Percentiles rank a stretch among this genome's conserved stretches.
Evolutionary conservation across 1,139 yeast species (phyloP).

Genomic region (Hanseniaspora sp.): DNA sequence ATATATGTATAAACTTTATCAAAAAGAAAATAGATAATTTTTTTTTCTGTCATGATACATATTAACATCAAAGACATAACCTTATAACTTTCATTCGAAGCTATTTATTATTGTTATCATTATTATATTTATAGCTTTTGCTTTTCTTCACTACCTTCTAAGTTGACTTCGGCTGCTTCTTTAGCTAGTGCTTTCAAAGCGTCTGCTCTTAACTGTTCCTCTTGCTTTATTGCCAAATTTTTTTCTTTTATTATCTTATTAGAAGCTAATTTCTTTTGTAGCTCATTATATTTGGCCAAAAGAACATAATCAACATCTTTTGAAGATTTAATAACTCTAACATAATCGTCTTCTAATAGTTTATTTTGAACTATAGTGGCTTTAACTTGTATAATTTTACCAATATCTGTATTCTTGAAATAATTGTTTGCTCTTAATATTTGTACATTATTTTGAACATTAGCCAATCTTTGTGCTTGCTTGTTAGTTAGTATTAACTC

Average conservation of each 20-base stretch:
- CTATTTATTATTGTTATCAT: no score
- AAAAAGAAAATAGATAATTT: neutral
- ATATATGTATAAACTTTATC: neutral
- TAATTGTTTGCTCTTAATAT: constrained; percentile 4
- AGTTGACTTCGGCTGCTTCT: neutral
- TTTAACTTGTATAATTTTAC: constrained; percentile 1
- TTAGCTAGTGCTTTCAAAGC: constrained; percentile 1
- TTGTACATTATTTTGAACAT: constrained; percentile 3
- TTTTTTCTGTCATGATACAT: neutral
- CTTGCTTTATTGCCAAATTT: neutral
- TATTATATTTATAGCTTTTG: no score
- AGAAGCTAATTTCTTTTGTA: constrained; percentile 2
- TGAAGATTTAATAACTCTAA: constrained; percentile 3
- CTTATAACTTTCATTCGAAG: no score
- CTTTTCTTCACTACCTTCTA: neutral
- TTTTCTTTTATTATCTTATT: neutral
- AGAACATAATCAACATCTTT: constrained; percentile 10
- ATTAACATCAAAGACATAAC: no score
- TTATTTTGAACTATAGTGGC: constrained; percentile 12
- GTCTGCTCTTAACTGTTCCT: constrained; percentile 1
- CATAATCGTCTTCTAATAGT: neutral
- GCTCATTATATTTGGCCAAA: constrained; percentile 9
- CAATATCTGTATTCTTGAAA: neutral
- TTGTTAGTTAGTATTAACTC: constrained; percentile 1
- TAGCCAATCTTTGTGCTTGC: neutral